Conservation (phyloP, 2,329 filamentous ascomycete species). For the Cercospora sesami region DNA sequence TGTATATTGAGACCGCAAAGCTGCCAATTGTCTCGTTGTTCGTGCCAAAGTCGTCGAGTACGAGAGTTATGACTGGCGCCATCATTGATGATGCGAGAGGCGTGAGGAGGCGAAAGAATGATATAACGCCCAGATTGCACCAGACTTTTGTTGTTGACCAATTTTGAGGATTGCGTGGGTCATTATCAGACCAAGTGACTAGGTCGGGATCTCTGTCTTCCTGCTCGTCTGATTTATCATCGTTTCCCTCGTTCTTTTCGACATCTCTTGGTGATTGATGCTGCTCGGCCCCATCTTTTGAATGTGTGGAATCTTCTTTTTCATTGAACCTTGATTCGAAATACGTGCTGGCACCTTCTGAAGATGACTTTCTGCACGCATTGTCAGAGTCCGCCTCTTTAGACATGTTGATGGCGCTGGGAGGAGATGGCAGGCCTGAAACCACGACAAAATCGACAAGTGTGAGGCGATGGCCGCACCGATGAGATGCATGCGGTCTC, state of each 20-base stretch:
- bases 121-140: conserved; percentile 5
- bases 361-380: not conserved
- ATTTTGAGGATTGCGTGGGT: conserved; percentile 59
- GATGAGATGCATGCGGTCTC: not conserved
- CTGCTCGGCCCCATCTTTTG: not conserved
- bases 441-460: not conserved
- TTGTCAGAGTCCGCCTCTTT: not conserved
- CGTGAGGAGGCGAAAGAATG: conserved; percentile 43
- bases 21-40: conserved; percentile 55
- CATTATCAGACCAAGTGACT: conserved; percentile 33
- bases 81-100: conserved; percentile 62
- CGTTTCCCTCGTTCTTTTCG: not conserved
- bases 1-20: conserved; percentile 63
- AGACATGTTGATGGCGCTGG: not conserved
- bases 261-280: not conserved
- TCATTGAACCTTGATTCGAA: not conserved
- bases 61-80: conserved; percentile 62
- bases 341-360: not conserved
- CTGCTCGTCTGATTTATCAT: not conserved
- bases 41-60: conserved; percentile 62
- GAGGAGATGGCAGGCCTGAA: not conserved
- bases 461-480: not conserved
- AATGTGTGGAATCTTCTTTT: not conserved
- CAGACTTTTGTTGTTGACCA: conserved; percentile 53
- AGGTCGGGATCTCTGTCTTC: not conserved